Percentiles rank a stretch among this genome's conserved stretches.
Evolutionary conservation across 768 basidiomycete species (phyloP).

Genomic region (Hebeloma cylindrosporum): DNA sequence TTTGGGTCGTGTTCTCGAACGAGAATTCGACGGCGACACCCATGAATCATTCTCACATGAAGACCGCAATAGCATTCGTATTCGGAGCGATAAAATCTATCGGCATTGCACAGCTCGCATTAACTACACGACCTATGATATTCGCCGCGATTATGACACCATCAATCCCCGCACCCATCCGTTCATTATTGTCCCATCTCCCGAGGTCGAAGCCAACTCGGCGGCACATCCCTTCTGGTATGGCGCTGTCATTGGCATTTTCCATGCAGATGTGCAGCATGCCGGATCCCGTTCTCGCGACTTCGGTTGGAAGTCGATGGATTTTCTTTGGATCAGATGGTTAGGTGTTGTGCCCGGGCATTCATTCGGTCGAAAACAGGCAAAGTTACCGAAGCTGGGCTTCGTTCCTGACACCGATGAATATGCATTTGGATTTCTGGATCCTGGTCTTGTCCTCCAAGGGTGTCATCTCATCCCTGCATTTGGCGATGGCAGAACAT

Average conservation of each 20-base stretch:
- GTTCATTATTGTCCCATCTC: constrained; percentile 32
- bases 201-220: constrained; percentile 8
- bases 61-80: constrained; percentile 19
- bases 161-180: constrained; percentile 20
- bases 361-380: constrained; percentile 25
- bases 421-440: constrained; percentile 34
- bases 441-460: constrained; percentile 32
- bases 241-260: constrained; percentile 19
- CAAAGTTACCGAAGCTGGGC: constrained; percentile 34
- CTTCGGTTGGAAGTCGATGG: constrained; percentile 22
- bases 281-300: constrained; percentile 7
- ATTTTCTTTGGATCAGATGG: constrained; percentile 44
- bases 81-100: constrained; percentile 28
- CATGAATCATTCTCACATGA: constrained; percentile 22
- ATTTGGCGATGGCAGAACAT: constrained; percentile 24
- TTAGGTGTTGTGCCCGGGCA: constrained; percentile 27
- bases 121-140: background rate
- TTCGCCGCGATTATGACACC: background rate
- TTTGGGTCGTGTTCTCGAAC: constrained; percentile 26
- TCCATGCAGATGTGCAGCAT: constrained; percentile 19
- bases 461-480: constrained; percentile 35
- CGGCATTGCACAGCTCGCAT: background rate
- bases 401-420: constrained; percentile 28
- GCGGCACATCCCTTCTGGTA: constrained; percentile 27
- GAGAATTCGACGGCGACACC: constrained; percentile 28